Evolutionary conservation across 768 basidiomycete species (phyloP), one percentile per base, ranked within the genome.

Genomic region (Hydnomerulius pinastri): DNA sequence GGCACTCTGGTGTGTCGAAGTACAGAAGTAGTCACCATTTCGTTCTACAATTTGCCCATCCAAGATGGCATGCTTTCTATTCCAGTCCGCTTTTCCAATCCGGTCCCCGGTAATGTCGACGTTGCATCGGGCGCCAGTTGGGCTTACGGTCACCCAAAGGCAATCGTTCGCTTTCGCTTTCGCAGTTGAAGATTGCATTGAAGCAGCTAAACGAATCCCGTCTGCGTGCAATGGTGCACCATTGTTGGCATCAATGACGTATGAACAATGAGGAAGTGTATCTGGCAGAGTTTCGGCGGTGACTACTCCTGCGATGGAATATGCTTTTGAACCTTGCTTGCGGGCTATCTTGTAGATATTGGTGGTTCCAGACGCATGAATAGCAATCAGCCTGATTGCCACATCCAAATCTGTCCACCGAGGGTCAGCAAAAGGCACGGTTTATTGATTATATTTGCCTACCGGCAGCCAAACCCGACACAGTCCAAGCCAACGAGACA

Each of bases 11-110:
- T 3, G 36, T 40, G 6, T 32, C 6, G 15, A n/a, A 35, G n/a
- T 18, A 18, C 28, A 24, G 2, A 18, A 54, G 11, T 24, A 43
- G 79, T 50, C 59, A 87, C 90, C 82, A 57, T 81, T 75, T 57
- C 78, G 80, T 46, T 81, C 80, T 4, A 92, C 72, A 13, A 87
- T 73, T 40, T 83, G 77, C 6, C 74, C 75, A 33, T 69, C 66
- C 23, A 77, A 69, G 10, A 85, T 77, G 6, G 65, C 65, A 8
- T 84, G 85, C 12, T 64, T 59, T 58, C 81, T 83, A 17, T 73
- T 71, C 82, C 88, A 85, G 17, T 92, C 87, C 2, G 74, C 77
- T 64, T 81, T 88, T 4, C 77, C 81, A 17, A 91, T 66, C 38
- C 80, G 74, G 12, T 88, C 81, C 3, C 90, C 90, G 39, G 73